These are phyloP conservation scores for Cyberlindnera euphorbiae DNA, from an alignment of 805 yeast species.

Conservation along the genomic window DNA sequence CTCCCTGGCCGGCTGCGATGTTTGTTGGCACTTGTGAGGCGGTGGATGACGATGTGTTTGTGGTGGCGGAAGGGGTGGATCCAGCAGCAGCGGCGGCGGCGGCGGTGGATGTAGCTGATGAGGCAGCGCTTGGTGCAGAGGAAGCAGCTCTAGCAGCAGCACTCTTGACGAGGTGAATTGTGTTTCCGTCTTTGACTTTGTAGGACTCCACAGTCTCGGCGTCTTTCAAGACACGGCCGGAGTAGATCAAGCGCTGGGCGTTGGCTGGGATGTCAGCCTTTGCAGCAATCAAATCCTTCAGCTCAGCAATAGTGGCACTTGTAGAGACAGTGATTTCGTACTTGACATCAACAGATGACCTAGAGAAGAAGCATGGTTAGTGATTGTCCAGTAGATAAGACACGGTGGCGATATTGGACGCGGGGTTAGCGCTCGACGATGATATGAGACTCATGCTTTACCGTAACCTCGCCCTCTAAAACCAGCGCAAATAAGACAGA, in stretches of 20 bases:
- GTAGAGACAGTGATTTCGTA: conserved; percentile 57
- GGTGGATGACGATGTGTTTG: conserved; percentile 42
- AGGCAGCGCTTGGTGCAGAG: no score
- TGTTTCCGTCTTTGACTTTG: conserved; percentile 80
- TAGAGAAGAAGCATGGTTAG: conserved; percentile 6
- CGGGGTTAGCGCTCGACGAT: background rate
- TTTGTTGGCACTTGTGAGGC: conserved; percentile 57
- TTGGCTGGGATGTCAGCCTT: conserved; percentile 64
- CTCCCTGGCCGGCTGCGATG: conserved; percentile 81
- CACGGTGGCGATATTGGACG: background rate
- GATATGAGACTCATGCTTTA: no score
- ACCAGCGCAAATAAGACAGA: no score
- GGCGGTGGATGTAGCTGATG: conserved; percentile 38
- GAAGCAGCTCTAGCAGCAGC: conserved; percentile 44
- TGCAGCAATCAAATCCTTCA: conserved; percentile 61
- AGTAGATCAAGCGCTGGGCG: conserved; percentile 86
- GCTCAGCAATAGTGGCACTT: conserved; percentile 53
- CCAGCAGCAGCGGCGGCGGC: conserved; percentile 27
- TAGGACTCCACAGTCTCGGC: conserved; percentile 67
- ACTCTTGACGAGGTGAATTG: conserved; percentile 85
- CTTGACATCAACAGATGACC: conserved; percentile 68
- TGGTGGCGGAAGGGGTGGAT: conserved; percentile 22
- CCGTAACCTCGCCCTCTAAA: no score
- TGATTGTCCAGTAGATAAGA: background rate
- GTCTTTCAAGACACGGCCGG: conserved; percentile 92